Base-by-base conservation (phyloP, 2,329 filamentous ascomycete genomes). In the Byssothecium circinans region DNA sequence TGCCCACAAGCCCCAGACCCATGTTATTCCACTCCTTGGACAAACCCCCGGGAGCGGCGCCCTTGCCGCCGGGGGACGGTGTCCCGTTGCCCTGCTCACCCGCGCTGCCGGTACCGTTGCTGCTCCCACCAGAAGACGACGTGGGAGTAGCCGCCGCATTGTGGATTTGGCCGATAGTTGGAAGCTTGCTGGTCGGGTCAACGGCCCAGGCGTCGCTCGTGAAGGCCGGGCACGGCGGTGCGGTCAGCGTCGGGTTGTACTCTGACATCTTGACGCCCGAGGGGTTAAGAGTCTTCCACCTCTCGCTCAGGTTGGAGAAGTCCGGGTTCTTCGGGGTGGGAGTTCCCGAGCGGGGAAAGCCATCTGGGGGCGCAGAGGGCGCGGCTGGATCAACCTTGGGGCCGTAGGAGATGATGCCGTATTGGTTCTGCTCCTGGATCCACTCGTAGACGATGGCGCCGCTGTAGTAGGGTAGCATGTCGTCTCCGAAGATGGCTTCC, bases 361-460 rank as follows among this genome's bases (percentile, higher is more conserved):
- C 87, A 58, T 83, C 88, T 12, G 80, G 76, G n/a, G 79, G 81
- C 1, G 78, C 63, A 37, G 52, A 55, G 2, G 69, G 60, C 17
- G 61, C 59, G 1, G 78, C 70, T 18, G 78, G 73, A 29, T 77
- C 77, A 10, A 78, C 78, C n/a, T 76, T 71, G 3, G 81, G 74
- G 1, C 87, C 88, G 66, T 95, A 95, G 17, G 80, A 84, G 59
- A 95, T 81, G 29, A 95, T 77, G 32, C 90, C 90, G 69, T 95
- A 95, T 62, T 89, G 72, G 70, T 95, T 95, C 41, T 81, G 76
- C 71, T 95, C 90, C 66, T 92, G 75, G 53, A 95, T 89, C 90
- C 90, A 95, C 68, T 95, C 89, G 72, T 95, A 95, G 56, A 95
- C 79, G 53, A 95, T 91, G 43, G 88, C 80, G 45, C 90, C 90